Evolutionary conservation across 2,329 filamentous ascomycete genomes (phyloP), one percentile per base, ranked within the genome.

Genomic region (Blumeriella jaapii): DNA sequence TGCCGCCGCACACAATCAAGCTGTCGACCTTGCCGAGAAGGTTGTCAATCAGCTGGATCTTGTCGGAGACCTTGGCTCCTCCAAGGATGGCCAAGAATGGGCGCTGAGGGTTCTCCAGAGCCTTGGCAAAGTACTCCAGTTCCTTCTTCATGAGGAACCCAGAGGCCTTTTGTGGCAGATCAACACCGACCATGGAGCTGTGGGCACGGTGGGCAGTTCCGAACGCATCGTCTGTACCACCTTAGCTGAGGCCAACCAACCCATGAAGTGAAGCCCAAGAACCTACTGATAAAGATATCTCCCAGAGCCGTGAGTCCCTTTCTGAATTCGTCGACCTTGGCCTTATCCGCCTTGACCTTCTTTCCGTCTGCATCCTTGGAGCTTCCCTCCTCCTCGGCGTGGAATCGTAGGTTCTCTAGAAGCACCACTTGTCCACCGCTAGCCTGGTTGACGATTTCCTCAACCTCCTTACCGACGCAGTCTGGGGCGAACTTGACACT

Each of bases 71-170:
- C 75, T 98, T 98, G 61, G 91, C 86, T 52, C 91, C 91, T 54
- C 91, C 91, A 35, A 98, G 82, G 59, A 98, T 98, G 60, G 91
- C 93, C 36, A 98, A 79, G 82, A 98, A 98, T 43, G 91, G 91
- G 38, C 89, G 79, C 68, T 93, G 72, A 44, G 91, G 91, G 53
- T 73, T 77, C 69, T 98, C 91, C 43, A 98, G 82, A 24, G 86
- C 91, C 69, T 95, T 76, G 48, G 91, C 91, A 59, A 98, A 98
- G 78, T 98, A 98, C 60, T 98, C 91, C 46, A 98, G 82, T 67
- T 98, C 91, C 73, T 96, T 98, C 82, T 98, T 98, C 72, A 98
- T 86, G 56, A 98, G 78, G 78, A 95, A 98, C 45, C 91, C 91
- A 38, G 89, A 84, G 7, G 91, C 91, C 71, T 94, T 95, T 63